Base-by-base conservation (phyloP, 2,329 filamentous ascomycete species). In the Scedosporium dehoogii region DNA sequence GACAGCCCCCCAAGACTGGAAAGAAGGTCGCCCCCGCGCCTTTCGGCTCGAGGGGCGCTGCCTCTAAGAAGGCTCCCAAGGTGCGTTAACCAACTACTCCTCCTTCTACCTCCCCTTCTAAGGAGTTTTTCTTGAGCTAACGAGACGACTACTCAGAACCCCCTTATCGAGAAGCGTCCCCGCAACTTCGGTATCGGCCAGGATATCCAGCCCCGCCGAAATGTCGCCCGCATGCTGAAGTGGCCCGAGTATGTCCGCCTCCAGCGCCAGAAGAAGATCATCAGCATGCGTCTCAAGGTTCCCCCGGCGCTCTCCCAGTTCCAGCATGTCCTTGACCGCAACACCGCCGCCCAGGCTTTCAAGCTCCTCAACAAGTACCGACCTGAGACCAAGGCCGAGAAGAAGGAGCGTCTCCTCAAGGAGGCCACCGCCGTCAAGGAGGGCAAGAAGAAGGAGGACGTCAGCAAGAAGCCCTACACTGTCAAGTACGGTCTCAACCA, bases 281-380 rank as follows among this genome's bases (percentile, higher is more conserved):
- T 99, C 79, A 92, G 93, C 85, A 85, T 99, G 81, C 93, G 94
- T 75, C 85, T 99, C 75, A 99, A 99, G 89, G 94, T 99, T 67
- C 94, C 94, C 67, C 94, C 96, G 75, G 89, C 93, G 72, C 92
- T 99, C 73, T 87, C 93, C 71, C 94, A 99, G 85, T 99, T 97
- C 89, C 88, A 92, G 83, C 90, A 93, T 80, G 92, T 96, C 72
- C 90, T 97, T 73, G 91, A 96, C 86, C 90, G 90, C 81, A 96
- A 96, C 86, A 90, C 93, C 70, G 96, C 96, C 71, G 90, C 92
- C 73, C 93, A 97, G 84, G 85, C 91, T 69, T 94, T 99, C 86
- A 97, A 97, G 87, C 89, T 99, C 76, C 90, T 99, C 76, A 96
- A 96, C 90, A 99, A 99, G 87, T 99, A 99, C 89, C 92, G 93